These are phyloP conservation scores for Hypoxylon crocopeplum DNA, from an alignment of 495 filamentous ascomycete species.

Conservation along the genomic window DNA sequence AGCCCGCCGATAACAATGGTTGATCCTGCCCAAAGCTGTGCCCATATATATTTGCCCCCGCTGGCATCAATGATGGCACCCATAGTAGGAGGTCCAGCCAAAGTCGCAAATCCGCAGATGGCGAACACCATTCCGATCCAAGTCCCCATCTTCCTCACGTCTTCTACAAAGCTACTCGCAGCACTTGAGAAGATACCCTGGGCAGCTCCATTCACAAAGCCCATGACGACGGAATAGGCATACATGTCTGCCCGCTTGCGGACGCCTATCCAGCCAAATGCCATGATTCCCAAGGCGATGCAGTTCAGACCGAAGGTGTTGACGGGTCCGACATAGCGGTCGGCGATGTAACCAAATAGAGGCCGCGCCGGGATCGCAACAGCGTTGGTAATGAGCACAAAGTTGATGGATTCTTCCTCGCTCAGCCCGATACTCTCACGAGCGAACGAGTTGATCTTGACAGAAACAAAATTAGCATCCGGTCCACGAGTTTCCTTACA, in stretches of 20 bases:
- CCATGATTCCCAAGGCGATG: conserved; percentile 40
- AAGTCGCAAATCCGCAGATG: conserved; percentile 47
- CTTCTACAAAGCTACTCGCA: conserved; percentile 46
- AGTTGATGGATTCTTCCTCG: conserved; percentile 45
- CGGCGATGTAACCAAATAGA: conserved; percentile 45
- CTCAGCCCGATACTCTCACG: conserved; percentile 47
- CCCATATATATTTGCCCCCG: conserved; percentile 45
- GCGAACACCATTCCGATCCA: conserved; percentile 54
- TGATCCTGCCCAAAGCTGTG: conserved; percentile 49
- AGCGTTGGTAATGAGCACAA: conserved; percentile 50
- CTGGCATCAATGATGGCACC: conserved; percentile 51
- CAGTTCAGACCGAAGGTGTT: conserved; percentile 44
- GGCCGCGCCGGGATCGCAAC: conserved; percentile 47
- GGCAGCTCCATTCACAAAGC: conserved; percentile 49
- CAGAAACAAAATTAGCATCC: background rate
- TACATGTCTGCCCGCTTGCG: conserved; percentile 45
- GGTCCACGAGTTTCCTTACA: background rate
- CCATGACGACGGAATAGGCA: conserved; percentile 49
- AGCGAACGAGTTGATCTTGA: conserved; percentile 62
- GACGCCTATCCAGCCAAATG: conserved; percentile 49
- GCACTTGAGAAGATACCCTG: conserved; percentile 51
- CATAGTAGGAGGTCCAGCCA: conserved; percentile 53
- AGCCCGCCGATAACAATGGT: conserved; percentile 21
- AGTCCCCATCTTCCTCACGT: conserved; percentile 53
- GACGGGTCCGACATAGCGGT: conserved; percentile 46